These are phyloP conservation scores for Blastobotrys arbuscula DNA, from an alignment of 1,139 yeast species.

Conservation along the genomic window DNA sequence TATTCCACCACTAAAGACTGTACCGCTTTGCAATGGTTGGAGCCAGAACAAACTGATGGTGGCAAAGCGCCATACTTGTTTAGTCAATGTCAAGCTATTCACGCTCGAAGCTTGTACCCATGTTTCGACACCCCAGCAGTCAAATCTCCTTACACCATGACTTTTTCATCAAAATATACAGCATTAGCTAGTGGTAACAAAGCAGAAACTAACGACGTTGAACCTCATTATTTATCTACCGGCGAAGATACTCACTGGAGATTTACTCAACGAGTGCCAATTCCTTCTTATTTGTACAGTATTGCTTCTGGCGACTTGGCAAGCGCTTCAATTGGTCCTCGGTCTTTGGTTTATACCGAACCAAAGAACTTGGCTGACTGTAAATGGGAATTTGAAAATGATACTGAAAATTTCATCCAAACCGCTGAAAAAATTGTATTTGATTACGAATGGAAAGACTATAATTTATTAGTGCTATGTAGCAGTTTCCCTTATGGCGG, in stretches of 20 bases:
- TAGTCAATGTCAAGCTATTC: constrained; percentile 89
- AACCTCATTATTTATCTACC: constrained; percentile 10
- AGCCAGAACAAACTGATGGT: constrained; percentile 74
- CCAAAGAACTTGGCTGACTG: constrained; percentile 64
- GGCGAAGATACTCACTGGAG: constrained; percentile 31
- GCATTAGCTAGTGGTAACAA: constrained; percentile 68
- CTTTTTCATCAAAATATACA: constrained; percentile 58
- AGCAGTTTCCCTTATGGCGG: constrained; percentile 91
- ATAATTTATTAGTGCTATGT: constrained; percentile 77
- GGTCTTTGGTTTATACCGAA: constrained; percentile 78
- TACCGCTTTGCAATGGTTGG: constrained; percentile 83
- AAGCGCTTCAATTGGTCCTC: constrained; percentile 71
- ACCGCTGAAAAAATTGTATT: constrained; percentile 80
- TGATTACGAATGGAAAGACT: constrained; percentile 79
- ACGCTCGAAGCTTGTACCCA: constrained; percentile 83
- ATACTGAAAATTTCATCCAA: constrained; percentile 69
- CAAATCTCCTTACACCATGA: constrained; percentile 59
- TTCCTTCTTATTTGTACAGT: constrained; percentile 79
- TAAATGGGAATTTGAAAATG: constrained; percentile 73
- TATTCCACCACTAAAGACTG: constrained; percentile 68
- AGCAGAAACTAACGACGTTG: constrained; percentile 13
- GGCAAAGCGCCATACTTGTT: constrained; percentile 67
- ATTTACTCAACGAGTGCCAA: constrained; percentile 73
- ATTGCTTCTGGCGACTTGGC: constrained; percentile 79
- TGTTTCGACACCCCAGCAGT: constrained; percentile 89